Base-by-base conservation (phyloP, 116 monocot species). In the Zostera marina region DNA sequence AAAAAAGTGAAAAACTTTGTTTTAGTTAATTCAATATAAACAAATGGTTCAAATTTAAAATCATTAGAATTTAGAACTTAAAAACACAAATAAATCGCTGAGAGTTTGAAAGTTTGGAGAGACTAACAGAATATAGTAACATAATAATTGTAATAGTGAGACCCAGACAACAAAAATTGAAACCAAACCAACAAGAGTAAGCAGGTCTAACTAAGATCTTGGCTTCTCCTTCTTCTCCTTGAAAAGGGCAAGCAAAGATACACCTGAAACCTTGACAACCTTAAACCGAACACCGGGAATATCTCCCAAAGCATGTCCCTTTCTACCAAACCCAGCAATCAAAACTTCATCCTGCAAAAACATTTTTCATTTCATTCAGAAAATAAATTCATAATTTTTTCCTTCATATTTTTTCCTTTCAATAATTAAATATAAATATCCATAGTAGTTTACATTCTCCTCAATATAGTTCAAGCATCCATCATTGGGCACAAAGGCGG, bases 401-500 rank as follows among this genome's bases (percentile, higher is more conserved):
- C n/a, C 32, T 32, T 32, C 32, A 32, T 32, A 32, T 32, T 32
- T 32, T 2, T 0, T 32, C 5, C 32, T 32, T 3, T 32, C 32
- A 32, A 32, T 32, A 2, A 32, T 32, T 32, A 32, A 32, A 32
- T 32, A 32, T 1, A 32, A 3, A 32, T 32, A 38, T 14, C 7
- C 11, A 13, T 13, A 7, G 32, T 55, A 43, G 47, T 40, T 42
- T 32, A 84, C 84, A 54, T 85, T 85, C 64, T 85, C 85, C n/a
- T 85, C 81, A 2, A 85, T 85, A 60, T 61, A 85, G 70, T 81
- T 85, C 52, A 84, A 61, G 47, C 83, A 83, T 65, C 83, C 83
- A 58, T 83, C 79, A 22, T 83, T 83, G 8, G 83, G 76, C 17
- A 83, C 79, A 58, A 83, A 83, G 9, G 83, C 83, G 7, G 83